Percentiles rank a stretch among this genome's conserved stretches.
Evolutionary conservation across 2,329 filamentous ascomycete genomes (phyloP).

Genomic region (Xylaria sp.): DNA sequence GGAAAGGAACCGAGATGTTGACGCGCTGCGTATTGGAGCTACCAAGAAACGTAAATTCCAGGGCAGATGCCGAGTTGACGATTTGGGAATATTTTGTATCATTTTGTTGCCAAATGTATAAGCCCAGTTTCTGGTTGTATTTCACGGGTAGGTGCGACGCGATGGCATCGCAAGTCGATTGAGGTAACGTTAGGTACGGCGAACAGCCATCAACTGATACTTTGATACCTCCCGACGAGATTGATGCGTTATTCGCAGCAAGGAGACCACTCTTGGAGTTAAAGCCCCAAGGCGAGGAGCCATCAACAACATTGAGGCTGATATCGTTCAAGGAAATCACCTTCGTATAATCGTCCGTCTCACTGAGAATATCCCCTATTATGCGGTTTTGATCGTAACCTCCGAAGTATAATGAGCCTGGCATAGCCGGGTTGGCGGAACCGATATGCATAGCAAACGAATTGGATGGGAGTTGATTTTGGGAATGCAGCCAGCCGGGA

Average conservation of each 20-base stretch:
- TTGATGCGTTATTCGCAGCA: constrained; percentile 45
- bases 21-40: constrained; percentile 49
- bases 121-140: constrained; percentile 50
- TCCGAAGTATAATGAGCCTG: constrained; percentile 54
- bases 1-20: constrained; percentile 57
- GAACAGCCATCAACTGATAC: constrained; percentile 52
- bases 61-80: constrained; percentile 54
- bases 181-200: constrained; percentile 56
- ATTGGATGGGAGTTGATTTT: constrained; percentile 51
- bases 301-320: constrained; percentile 54
- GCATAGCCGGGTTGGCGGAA: constrained; percentile 48
- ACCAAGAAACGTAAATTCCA: constrained; percentile 55
- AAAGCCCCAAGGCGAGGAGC: constrained; percentile 54
- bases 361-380: constrained; percentile 49
- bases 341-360: constrained; percentile 42
- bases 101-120: constrained; percentile 56
- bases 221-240: constrained; percentile 44
- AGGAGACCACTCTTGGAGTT: constrained; percentile 47
- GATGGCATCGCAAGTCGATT: constrained; percentile 55
- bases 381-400: constrained; percentile 57
- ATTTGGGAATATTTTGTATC: constrained; percentile 52
- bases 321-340: constrained; percentile 54
- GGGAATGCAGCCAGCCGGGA: constrained; percentile 45
- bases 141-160: constrained; percentile 53
- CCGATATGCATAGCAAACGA: constrained; percentile 58